Evolutionary conservation across 495 filamentous ascomycete species (phyloP), one percentile per base, ranked within the genome.

Genomic region (Hyaloscypha finlandica): DNA sequence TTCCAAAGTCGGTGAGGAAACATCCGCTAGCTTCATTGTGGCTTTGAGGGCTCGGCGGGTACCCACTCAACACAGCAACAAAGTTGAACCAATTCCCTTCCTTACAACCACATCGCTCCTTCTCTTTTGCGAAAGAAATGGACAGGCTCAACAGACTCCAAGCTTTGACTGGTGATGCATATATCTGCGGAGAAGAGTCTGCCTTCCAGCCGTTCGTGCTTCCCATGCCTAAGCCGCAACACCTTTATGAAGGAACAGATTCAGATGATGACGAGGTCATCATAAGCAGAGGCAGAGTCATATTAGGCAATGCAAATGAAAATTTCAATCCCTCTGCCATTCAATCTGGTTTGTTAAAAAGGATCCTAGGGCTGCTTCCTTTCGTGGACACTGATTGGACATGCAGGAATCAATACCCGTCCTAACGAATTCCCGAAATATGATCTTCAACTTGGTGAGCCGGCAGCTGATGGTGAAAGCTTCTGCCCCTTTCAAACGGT

Each of bases 401-500:
- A 2, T 16, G 16, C 20, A 39, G 45, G 60, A 63, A 22, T 6
- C 11, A 57, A 32, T 8, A n/a, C 22, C 33, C 53, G 4, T 25
- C 9, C 42, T 19, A 48, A 19, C 11, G 16, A 14, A 4, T 1
- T 48, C 19, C 16, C 25, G 22, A 59, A 39, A 19, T 68, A 62
- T 42, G 14, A 63, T 1, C 57, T 73, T 60, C 11, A 69, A 35
- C 4, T 63, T 20, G 67, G 69, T 22, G 14, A 71, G 59, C 54
- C 75, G 22, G 77, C 77, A 54, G n/a, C 51, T 20, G 61, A 62
- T n/a, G 63, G 74, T 32, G 73, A 75, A 19, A 69, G 58, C 4
- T 93, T 93, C 75, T 85, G 80, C 63, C 87, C 89, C 1, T 86
- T 89, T 66, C 70, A 79, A 16, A 78, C 86, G 0, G 76, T 94